Evolutionary conservation across 352 stramenopile species (phyloP), one percentile per base, ranked within the genome.

Genomic region (Blastocystis sp.): DNA sequence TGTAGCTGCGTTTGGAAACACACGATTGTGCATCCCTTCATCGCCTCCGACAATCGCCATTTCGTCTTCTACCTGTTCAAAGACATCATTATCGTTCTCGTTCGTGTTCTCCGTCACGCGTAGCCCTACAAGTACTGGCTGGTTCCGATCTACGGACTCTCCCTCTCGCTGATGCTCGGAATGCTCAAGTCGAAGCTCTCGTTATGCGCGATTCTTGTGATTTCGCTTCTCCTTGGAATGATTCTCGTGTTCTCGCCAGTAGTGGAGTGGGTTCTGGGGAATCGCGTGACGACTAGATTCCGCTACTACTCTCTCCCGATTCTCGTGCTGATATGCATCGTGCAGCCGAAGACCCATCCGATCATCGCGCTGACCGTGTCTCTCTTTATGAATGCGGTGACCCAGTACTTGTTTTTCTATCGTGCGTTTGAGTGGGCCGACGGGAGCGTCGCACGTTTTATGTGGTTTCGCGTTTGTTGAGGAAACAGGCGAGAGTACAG

Each of bases 351-450:
- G 21, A 61, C 69, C 29, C 69, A 80, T 63, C 69, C 69, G 1
- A 80, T 80, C 63, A 12, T 80, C 24, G 62, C 93, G 3, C 69
- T 91, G 29, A 69, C 89, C n/a, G 90, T 50, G 4, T 96, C 93
- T 74, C 90, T 91, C n/a, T 41, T 91, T 29, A 91, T 95, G 16
- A 96, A 96, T 81, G 80, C 89, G 16, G 63, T 91, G 37, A 95
- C 94, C 55, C 50, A 95, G 78, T 95, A 94, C 91, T 82, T 95
- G 3, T 96, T 95, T 81, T 55, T 95, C 13, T 92, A 92, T 70
- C 91, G 90, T 13, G 93, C 94, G 0, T 96, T 95, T 80, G 74
- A 37, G 31, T 96, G 94, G 94, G 93, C 93, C 10, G 94, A 96
- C 81, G 94, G 93, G 59, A 93, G 93, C 0, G 93, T 91, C 45